phyloP scores from a whole-genome alignment of 805 yeast species.

The Spathaspora boniae region DNA sequence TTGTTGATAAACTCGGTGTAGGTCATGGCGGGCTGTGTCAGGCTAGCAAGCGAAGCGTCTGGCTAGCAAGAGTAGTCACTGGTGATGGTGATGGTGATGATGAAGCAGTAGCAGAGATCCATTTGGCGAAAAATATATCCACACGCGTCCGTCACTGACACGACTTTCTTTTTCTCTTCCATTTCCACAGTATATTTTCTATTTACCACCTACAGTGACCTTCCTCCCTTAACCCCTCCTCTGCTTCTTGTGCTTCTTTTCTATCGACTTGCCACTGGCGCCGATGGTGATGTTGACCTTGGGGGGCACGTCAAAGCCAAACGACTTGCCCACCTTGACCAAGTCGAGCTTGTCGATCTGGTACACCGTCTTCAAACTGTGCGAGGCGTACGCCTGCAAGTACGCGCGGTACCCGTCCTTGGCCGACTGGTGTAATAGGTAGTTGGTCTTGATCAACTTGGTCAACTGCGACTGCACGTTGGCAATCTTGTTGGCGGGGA shows the following conservation, averaged over 20 bases:
- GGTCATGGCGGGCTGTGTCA: too few species aligned
- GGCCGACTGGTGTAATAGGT: slow-evolving; percentile 92
- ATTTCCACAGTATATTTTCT: too few species aligned
- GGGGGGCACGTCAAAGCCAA: slow-evolving; percentile 94
- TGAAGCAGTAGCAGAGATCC: too few species aligned
- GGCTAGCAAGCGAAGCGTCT: too few species aligned
- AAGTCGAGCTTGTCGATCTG: slow-evolving; percentile 93
- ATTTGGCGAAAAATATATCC: too few species aligned
- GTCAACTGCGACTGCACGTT: slow-evolving; percentile 93
- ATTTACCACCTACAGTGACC: too few species aligned
- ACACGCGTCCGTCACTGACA: too few species aligned
- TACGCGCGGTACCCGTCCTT: slow-evolving; percentile 97
- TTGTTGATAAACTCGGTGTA: too few species aligned
- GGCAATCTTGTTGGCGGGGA: slow-evolving; percentile 91
- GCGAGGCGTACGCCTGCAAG: slow-evolving; percentile 95
- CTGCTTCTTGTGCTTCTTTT: slow-evolving; percentile 46
- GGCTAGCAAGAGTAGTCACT: too few species aligned
- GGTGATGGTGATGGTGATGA: too few species aligned
- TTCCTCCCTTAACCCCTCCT: slow-evolving; percentile 19
- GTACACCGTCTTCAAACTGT: slow-evolving; percentile 92
- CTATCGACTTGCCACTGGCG: slow-evolving; percentile 72
- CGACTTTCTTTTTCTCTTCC: too few species aligned
- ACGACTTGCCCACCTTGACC: slow-evolving; percentile 91
- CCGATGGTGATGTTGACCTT: slow-evolving; percentile 96
- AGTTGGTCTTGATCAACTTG: slow-evolving; percentile 86